phyloP scores from a whole-genome alignment of 2,329 filamentous ascomycete species.

The Colletotrichum nymphaeae region DNA sequence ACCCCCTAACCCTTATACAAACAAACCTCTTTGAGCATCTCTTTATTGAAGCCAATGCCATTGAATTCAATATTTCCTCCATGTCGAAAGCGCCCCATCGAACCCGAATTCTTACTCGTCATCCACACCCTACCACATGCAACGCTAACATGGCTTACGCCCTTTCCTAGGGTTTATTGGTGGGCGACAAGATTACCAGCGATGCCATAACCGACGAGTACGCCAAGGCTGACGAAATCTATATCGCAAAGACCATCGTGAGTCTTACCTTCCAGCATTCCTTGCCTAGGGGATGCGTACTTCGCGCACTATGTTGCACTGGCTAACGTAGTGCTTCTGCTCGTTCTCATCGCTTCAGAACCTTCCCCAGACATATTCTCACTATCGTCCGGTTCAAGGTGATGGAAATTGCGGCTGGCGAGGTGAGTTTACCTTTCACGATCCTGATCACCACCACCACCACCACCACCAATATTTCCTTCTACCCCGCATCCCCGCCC shows the following conservation, averaged over 20 bases:
- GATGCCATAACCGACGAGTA: constrained; percentile 86
- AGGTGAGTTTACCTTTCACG: constrained; percentile 70
- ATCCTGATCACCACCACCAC: not conserved
- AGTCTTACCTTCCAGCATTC: constrained; percentile 46
- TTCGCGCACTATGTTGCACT: constrained; percentile 10
- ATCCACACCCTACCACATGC: too few species aligned
- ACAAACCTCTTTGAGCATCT: too few species aligned
- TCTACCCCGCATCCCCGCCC: constrained; percentile 35
- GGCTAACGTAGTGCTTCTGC: constrained; percentile 1
- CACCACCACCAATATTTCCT: not conserved
- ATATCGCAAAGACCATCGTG: constrained; percentile 88
- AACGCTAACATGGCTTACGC: constrained; percentile 31
- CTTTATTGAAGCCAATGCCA: too few species aligned
- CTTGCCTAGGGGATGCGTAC: not conserved
- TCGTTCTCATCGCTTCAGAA: constrained; percentile 60
- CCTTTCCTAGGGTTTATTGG: constrained; percentile 77
- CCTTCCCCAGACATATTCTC: constrained; percentile 84
- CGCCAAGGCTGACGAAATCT: constrained; percentile 86
- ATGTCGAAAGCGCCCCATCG: not conserved
- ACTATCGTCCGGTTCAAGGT: constrained; percentile 88
- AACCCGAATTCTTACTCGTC: too few species aligned
- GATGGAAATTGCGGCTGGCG: constrained; percentile 98
- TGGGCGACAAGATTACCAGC: constrained; percentile 83
- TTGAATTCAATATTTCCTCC: not conserved
- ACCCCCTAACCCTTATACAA: too few species aligned